These are phyloP conservation scores for Cercospora berteroae DNA, from an alignment of 2,329 filamentous ascomycete species.

Conservation along the genomic window DNA sequence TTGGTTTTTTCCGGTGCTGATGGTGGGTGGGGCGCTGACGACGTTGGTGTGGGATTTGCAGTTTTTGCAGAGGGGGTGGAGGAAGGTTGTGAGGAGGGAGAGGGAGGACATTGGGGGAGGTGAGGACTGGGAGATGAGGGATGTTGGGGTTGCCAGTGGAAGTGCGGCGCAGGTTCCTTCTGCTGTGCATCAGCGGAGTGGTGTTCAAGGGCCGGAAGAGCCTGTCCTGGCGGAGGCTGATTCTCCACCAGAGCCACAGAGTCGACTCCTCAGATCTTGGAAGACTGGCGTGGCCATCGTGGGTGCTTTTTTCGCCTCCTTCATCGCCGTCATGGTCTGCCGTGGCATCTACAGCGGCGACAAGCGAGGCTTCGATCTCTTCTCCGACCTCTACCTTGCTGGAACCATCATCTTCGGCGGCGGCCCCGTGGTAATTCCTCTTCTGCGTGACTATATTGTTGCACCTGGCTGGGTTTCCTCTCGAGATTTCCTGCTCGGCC, in stretches of 20 bases:
- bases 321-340: constrained; percentile 56
- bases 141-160: not conserved
- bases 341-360: constrained; percentile 41
- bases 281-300: constrained; percentile 42
- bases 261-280: constrained; percentile 15
- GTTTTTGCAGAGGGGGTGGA: not conserved
- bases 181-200: not conserved
- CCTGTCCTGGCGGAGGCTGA: not conserved
- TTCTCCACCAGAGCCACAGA: not conserved
- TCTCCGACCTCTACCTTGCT: constrained; percentile 71
- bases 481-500: constrained; percentile 69
- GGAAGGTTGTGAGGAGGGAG: not conserved
- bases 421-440: constrained; percentile 47
- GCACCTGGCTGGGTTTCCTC: constrained; percentile 67
- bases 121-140: not conserved
- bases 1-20: constrained; percentile 71
- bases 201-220: not conserved
- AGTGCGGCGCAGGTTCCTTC: not conserved
- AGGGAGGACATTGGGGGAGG: not conserved
- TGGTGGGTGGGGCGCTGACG: constrained; percentile 54
- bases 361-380: constrained; percentile 58
- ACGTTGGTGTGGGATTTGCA: constrained; percentile 57
- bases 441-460: constrained; percentile 53
- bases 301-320: constrained; percentile 52
- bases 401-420: constrained; percentile 58